Conservation (phyloP, 2,329 filamentous ascomycete genomes). For the Hypoxylon sp. region DNA sequence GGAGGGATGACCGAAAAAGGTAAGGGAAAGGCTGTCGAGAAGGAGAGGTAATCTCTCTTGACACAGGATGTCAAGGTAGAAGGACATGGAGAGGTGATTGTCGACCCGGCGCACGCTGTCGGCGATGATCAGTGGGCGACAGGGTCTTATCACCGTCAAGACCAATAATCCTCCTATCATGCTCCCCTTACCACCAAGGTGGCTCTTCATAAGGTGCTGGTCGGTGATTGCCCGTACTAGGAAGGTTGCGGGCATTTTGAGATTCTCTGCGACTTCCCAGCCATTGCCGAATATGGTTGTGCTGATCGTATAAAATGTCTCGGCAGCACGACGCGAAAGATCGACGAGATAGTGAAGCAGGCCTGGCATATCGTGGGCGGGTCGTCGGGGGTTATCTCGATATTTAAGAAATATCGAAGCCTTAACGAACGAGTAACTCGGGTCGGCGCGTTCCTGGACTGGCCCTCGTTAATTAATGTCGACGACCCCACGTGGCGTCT, state of each 20-base stretch:
- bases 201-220: neutral
- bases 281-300: neutral
- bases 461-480: neutral
- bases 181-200: neutral
- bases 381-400: neutral
- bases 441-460: neutral
- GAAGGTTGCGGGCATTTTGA: neutral
- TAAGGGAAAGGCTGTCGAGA: neutral
- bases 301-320: neutral
- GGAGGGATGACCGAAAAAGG: neutral
- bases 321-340: neutral
- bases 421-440: neutral
- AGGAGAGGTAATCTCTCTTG: neutral
- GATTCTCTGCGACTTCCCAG: conserved; percentile 1
- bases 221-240: neutral
- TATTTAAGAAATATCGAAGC: neutral
- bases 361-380: neutral
- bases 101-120: neutral
- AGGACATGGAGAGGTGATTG: neutral
- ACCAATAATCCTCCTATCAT: neutral
- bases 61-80: neutral
- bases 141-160: neutral
- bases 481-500: neutral
- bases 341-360: neutral
- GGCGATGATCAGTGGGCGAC: neutral